Evolutionary conservation across 345 rosid species (phyloP).

Genomic region (Zanthoxylum bungeanum): DNA sequence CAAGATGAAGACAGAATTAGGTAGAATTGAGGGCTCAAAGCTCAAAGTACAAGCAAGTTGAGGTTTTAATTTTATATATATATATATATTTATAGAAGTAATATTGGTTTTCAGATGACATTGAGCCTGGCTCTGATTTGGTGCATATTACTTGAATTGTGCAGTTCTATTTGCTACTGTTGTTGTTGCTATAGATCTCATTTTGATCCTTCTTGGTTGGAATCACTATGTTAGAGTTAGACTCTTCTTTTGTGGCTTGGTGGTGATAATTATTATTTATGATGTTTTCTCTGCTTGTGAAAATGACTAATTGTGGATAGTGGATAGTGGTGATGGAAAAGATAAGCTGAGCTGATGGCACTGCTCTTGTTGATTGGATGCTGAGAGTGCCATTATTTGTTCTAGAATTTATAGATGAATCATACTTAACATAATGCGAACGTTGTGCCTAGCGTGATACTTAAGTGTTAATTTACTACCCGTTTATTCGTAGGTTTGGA

Average conservation of each 20-base stretch:
- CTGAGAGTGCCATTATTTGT: neutral
- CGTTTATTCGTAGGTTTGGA: too few species aligned
- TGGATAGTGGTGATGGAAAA: neutral
- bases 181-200: neutral
- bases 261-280: neutral
- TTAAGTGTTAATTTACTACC: too few species aligned
- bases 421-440: slow-evolving; percentile 11
- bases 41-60: neutral
- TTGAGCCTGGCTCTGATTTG: neutral
- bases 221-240: neutral
- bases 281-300: neutral
- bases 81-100: too few species aligned
- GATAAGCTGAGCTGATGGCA: neutral
- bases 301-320: neutral
- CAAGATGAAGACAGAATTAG: slow-evolving; percentile 6
- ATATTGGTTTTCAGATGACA: neutral
- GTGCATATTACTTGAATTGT: neutral
- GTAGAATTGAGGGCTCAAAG: neutral
- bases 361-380: slow-evolving; percentile 5
- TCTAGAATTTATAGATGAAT: slow-evolving; percentile 5
- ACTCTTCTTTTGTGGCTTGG: neutral
- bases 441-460: too few species aligned
- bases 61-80: too few species aligned
- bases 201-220: neutral
- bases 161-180: neutral